Percentiles rank a stretch among this genome's conserved stretches.
phyloP scores from a whole-genome alignment of 495 filamentous ascomycete species.

The Xylaria cubensis region DNA sequence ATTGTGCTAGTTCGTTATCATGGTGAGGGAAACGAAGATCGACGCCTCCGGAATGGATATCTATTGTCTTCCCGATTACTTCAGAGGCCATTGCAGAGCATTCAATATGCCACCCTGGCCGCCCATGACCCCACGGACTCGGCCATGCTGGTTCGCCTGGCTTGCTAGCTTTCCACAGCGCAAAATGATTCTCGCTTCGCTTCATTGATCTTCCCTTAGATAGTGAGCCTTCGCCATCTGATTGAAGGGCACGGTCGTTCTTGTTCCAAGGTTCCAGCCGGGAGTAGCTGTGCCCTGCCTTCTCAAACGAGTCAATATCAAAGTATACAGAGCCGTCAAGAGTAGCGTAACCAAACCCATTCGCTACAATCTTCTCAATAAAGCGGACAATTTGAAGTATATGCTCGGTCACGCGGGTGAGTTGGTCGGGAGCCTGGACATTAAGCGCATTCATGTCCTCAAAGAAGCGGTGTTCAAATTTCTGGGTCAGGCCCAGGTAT shows the following conservation, averaged over 20 bases:
- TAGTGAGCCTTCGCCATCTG: slow-evolving; percentile 77
- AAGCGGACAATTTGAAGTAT: slow-evolving; percentile 72
- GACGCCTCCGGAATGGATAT: slow-evolving; percentile 81
- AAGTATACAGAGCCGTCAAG: slow-evolving; percentile 78
- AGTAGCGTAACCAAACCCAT: slow-evolving; percentile 70
- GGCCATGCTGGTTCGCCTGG: slow-evolving; percentile 79
- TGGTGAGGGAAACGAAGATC: slow-evolving; percentile 84
- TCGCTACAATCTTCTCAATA: slow-evolving; percentile 58
- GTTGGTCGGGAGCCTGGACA: slow-evolving; percentile 69
- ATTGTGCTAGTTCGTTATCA: slow-evolving; percentile 82
- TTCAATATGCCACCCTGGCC: slow-evolving; percentile 87
- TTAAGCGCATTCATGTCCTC: slow-evolving; percentile 75
- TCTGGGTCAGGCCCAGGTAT: slow-evolving; percentile 72
- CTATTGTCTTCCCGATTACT: slow-evolving; percentile 70
- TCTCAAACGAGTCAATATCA: slow-evolving; percentile 76
- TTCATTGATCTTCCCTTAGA: slow-evolving; percentile 44
- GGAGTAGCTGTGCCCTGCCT: slow-evolving; percentile 70
- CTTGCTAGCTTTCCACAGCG: slow-evolving; percentile 80
- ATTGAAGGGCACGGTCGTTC: slow-evolving; percentile 68
- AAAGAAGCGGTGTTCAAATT: slow-evolving; percentile 73
- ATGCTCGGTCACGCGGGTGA: slow-evolving; percentile 78
- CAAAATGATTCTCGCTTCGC: slow-evolving; percentile 70
- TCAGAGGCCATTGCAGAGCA: slow-evolving; percentile 85
- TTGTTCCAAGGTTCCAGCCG: slow-evolving; percentile 79
- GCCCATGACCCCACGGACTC: slow-evolving; percentile 73